Percentiles rank a stretch among this genome's conserved stretches.
These are phyloP conservation scores for Luvunga scandens DNA, from an alignment of 345 rosid species.

Conservation along the genomic window DNA sequence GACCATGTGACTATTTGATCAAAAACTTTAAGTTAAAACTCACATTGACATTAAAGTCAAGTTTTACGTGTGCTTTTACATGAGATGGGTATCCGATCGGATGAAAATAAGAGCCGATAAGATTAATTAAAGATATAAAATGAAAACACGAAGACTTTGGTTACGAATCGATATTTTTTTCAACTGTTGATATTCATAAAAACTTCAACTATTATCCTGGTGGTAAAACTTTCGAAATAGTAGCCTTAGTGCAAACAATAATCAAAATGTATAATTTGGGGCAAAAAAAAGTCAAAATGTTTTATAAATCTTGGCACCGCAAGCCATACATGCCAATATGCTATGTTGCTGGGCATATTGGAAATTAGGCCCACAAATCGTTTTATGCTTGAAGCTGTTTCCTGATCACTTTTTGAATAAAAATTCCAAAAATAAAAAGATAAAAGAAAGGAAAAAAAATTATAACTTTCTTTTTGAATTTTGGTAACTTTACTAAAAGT, in stretches of 20 bases:
- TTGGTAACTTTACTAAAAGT: neutral
- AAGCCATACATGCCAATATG: slow-evolving; percentile 5
- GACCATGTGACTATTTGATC: neutral
- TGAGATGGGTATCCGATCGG: too few relatives aligned
- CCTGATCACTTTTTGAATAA: slow-evolving; percentile 6
- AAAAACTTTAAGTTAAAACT: neutral
- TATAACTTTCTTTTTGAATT: neutral
- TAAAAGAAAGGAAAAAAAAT: neutral
- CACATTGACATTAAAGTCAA: neutral
- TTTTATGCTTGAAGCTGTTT: slow-evolving; percentile 24
- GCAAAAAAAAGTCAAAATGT: neutral
- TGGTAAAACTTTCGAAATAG: neutral
- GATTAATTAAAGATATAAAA: too few relatives aligned
- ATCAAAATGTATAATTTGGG: neutral
- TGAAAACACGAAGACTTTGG: neutral
- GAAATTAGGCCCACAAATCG: slow-evolving; percentile 28
- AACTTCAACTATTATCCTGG: too few relatives aligned
- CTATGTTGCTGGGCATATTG: neutral
- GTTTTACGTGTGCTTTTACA: neutral
- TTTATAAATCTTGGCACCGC: neutral
- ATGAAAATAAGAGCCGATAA: neutral
- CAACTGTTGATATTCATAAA: too few relatives aligned
- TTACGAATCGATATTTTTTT: too few relatives aligned
- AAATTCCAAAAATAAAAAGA: neutral
- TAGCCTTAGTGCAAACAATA: too few relatives aligned